A percentile compares a stretch with the other conserved stretches of the same genome.
Conservation (phyloP, 2,329 filamentous ascomycete genomes). For the Thielaviopsis musarum region DNA sequence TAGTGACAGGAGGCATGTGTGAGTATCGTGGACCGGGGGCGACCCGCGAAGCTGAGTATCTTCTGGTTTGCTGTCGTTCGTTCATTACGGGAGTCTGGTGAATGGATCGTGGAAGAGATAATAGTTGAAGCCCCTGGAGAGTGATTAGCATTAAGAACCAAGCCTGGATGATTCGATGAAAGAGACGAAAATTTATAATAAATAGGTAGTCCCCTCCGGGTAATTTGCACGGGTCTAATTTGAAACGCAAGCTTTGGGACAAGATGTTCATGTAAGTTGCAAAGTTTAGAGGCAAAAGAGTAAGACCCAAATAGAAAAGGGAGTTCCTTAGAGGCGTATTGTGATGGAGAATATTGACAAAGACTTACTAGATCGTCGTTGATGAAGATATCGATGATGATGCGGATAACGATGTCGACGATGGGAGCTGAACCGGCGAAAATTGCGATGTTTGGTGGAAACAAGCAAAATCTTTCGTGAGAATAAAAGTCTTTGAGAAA, state of each 20-base stretch:
- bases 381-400: not conserved
- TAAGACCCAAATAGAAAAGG: no score
- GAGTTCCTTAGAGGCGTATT: not conserved
- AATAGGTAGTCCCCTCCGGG: no score
- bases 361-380: not conserved
- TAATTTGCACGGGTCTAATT: no score
- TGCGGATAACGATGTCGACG: not conserved
- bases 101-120: not conserved
- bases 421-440: not conserved
- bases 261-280: no score
- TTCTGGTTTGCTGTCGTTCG: not conserved
- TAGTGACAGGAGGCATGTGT: conserved; percentile 4
- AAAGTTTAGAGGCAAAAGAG: no score
- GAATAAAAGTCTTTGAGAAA: not conserved
- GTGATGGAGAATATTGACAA: not conserved
- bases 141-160: not conserved
- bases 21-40: conserved; percentile 2
- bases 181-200: no score
- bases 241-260: no score
- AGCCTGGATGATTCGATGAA: no score
- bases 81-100: not conserved
- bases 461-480: not conserved
- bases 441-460: not conserved
- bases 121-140: not conserved
- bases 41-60: not conserved